Evolutionary conservation across 1,139 yeast genomes (phyloP).

Genomic region (Petasospora fabianii): DNA sequence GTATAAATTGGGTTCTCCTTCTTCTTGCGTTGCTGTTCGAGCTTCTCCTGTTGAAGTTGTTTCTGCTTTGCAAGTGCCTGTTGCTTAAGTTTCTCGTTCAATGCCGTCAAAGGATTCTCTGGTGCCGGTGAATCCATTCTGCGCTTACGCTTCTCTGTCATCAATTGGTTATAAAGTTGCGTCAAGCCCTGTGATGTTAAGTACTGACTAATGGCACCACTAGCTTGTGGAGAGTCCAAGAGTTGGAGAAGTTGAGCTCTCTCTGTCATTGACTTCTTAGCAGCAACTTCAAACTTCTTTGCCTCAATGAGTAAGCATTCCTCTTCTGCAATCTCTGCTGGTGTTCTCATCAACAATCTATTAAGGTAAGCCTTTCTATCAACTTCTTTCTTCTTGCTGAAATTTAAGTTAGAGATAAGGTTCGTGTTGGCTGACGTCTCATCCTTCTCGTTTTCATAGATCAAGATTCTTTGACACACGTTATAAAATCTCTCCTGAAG

Average conservation of each 20-base stretch:
- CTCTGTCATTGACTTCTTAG: slow-evolving; percentile 83
- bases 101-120: slow-evolving; percentile 38
- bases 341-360: slow-evolving; percentile 74
- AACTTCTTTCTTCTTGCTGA: slow-evolving; percentile 63
- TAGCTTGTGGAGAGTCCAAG: slow-evolving; percentile 84
- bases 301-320: slow-evolving; percentile 93
- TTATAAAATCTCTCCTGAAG: slow-evolving; percentile 76
- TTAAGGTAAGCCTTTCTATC: slow-evolving; percentile 80
- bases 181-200: slow-evolving; percentile 87
- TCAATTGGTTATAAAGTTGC: slow-evolving; percentile 74
- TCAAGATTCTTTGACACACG: slow-evolving; percentile 46
- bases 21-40: slow-evolving; percentile 33
- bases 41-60: slow-evolving; percentile 31
- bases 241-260: slow-evolving; percentile 74
- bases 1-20: slow-evolving; percentile 34
- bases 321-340: slow-evolving; percentile 97
- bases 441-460: slow-evolving; percentile 42
- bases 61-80: slow-evolving; percentile 30
- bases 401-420: slow-evolving; percentile 46
- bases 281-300: slow-evolving; percentile 86
- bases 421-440: slow-evolving; percentile 37
- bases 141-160: slow-evolving; percentile 71
- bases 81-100: slow-evolving; percentile 25
- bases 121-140: slow-evolving; percentile 47
- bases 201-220: slow-evolving; percentile 73